Percentiles rank a stretch among this genome's conserved stretches.
These are phyloP conservation scores for Floccularia luteovirens DNA, from an alignment of 768 basidiomycete genomes.

Conservation along the genomic window DNA sequence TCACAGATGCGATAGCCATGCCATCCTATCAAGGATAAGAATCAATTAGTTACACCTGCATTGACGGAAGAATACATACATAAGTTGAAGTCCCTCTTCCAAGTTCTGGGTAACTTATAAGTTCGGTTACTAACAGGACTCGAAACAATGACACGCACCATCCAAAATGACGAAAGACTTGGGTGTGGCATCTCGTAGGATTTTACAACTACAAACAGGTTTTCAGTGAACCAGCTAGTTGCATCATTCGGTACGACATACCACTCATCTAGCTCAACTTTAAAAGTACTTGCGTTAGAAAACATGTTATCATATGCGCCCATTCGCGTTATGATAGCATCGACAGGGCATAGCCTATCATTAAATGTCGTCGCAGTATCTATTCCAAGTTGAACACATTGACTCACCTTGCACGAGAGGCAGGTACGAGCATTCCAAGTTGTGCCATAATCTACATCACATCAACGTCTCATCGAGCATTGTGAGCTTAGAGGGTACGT, in stretches of 20 bases:
- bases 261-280: constrained; percentile 98
- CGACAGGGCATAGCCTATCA: constrained; percentile 75
- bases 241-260: constrained; percentile 17
- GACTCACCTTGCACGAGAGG: constrained; percentile 63
- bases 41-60: constrained; percentile 3
- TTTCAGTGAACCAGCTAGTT: background rate
- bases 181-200: constrained; percentile 89
- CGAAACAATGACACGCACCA: constrained; percentile 41
- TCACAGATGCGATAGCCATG: constrained; percentile 93
- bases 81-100: constrained; percentile 95
- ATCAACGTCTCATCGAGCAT: background rate
- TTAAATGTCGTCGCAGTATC: constrained; percentile 5
- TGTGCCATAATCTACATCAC: constrained; percentile 76
- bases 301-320: constrained; percentile 99
- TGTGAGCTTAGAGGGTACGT: constrained; percentile 16
- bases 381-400: background rate
- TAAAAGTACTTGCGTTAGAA: constrained; percentile 91
- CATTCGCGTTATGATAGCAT: constrained; percentile 93
- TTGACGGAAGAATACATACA: constrained; percentile 28
- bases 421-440: constrained; percentile 93
- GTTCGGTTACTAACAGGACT: background rate
- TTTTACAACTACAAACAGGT: constrained; percentile 63
- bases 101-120: constrained; percentile 52
- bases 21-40: constrained; percentile 56
- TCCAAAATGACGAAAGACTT: constrained; percentile 92